These are phyloP conservation scores for Monosporascus ibericus DNA, from an alignment of 2,329 filamentous ascomycete genomes.

Conservation along the genomic window DNA sequence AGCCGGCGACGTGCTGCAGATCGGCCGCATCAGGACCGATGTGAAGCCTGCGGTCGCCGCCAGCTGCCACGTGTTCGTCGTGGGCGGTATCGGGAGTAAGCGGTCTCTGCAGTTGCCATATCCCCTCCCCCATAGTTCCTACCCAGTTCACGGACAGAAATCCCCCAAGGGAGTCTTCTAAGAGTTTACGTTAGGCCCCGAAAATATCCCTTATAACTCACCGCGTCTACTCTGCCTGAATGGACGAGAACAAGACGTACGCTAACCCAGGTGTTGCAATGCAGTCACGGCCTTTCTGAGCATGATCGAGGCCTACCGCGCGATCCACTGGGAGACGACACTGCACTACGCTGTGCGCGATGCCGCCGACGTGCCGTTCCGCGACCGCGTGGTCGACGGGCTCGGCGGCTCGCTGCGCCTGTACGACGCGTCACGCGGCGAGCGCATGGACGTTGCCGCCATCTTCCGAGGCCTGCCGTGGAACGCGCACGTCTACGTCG, in stretches of 20 bases:
- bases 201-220: too few species aligned
- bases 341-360: slow-evolving; percentile 56
- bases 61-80: slow-evolving; percentile 57
- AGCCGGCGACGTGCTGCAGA: slow-evolving; percentile 43
- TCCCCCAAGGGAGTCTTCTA: too few species aligned
- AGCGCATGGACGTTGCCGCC: slow-evolving; percentile 44
- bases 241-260: too few species aligned
- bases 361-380: slow-evolving; percentile 49
- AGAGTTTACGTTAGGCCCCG: too few species aligned
- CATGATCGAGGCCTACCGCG: slow-evolving; percentile 34
- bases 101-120: too few species aligned
- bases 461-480: slow-evolving; percentile 41
- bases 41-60: slow-evolving; percentile 40
- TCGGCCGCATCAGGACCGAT: slow-evolving; percentile 44
- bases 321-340: slow-evolving; percentile 42
- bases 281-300: slow-evolving; percentile 56
- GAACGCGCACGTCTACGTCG: slow-evolving; percentile 53
- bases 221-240: too few species aligned
- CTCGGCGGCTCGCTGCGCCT: slow-evolving; percentile 32
- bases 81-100: slow-evolving; percentile 50
- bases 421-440: slow-evolving; percentile 45
- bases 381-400: slow-evolving; percentile 31
- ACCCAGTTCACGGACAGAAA: too few species aligned
- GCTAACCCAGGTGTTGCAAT: too few species aligned
- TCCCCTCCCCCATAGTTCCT: too few species aligned